Evolutionary conservation across 352 stramenopile species (phyloP), one percentile per base, ranked within the genome.

Genomic region (Pythium phragmitis): DNA sequence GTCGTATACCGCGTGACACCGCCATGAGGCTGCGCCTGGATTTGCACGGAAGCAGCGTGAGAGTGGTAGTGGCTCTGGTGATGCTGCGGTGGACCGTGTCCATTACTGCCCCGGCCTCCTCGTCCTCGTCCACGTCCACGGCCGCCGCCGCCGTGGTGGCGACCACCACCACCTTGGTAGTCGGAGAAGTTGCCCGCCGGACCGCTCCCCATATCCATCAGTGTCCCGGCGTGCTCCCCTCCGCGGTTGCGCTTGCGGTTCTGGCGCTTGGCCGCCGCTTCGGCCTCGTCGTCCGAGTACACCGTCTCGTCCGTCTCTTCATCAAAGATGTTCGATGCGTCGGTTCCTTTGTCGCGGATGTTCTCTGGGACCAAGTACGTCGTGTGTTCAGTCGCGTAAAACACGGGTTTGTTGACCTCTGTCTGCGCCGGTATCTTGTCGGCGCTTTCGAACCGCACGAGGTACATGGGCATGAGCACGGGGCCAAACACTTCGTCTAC

Each of bases 261-360:
- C 37, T 75, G 61, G 26, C 79, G 73, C 69, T 93, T 96, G 6
- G 83, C 78, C 0, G 73, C 79, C 0, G 84, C 80, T 52, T 96
- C 87, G 0, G 80, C 79, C 66, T 96, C 87, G 59, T 96, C 87
- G 65, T 96, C 87, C 21, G 87, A 96, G 65, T 86, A 96, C 11
- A 87, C 72, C 0, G 68, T 57, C 37, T 96, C 85, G 33, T 93
- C 85, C 2, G 73, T 76, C 51, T 96, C 87, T 80, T 96, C 87
- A 34, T 96, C 87, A 60, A 87, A 96, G 58, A 94, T 72, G 56
- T 96, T 94, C 47, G 87, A 96, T 11, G 87, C 87, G 55, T 96
- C 87, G 13, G 87, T 89, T 28, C 87, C 87, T 54, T 94, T 96
- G 67, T 89, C 77, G 57, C 83, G 83, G 52, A 93, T 89, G 1